Percentiles rank a stretch among this genome's conserved stretches.
Conservation (phyloP, 2,329 filamentous ascomycete genomes). For the Aspergillus intermedius region DNA sequence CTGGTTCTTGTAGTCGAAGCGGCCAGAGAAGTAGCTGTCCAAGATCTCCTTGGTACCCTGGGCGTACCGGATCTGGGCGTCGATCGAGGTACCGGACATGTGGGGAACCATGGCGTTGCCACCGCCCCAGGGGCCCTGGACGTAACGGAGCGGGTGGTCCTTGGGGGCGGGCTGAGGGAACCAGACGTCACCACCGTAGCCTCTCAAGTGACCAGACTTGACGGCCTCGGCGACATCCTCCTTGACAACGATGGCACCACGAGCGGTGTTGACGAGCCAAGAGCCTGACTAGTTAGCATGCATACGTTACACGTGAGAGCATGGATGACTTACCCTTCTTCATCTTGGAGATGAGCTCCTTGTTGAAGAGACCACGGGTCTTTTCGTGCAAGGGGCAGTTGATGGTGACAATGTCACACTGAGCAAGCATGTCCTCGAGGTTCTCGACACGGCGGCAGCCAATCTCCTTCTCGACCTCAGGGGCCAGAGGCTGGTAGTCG, state of each 20-base stretch:
- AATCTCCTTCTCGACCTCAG: slow-evolving; percentile 90
- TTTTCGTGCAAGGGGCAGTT: slow-evolving; percentile 99
- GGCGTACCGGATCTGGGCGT: slow-evolving; percentile 90
- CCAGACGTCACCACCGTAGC: slow-evolving; percentile 57
- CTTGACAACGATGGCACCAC: slow-evolving; percentile 98
- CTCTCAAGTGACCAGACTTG: slow-evolving; percentile 68
- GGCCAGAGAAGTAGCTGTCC: slow-evolving; percentile 81
- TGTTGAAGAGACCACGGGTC: slow-evolving; percentile 95
- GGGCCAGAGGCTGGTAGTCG: slow-evolving; percentile 89
- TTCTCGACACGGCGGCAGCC: slow-evolving; percentile 81
- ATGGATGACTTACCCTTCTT: slow-evolving; percentile 64
- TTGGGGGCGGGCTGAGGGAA: slow-evolving; percentile 94
- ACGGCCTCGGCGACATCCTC: slow-evolving; percentile 94
- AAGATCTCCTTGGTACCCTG: slow-evolving; percentile 84
- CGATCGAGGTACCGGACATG: slow-evolving; percentile 98
- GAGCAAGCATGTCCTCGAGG: slow-evolving; percentile 87
- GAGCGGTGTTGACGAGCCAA: slow-evolving; percentile 97
- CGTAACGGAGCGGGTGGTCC: slow-evolving; percentile 87
- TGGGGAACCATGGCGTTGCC: slow-evolving; percentile 98
- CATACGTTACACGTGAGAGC: slow-evolving; percentile 2
- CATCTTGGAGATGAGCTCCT: slow-evolving; percentile 98
- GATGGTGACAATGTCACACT: slow-evolving; percentile 97
- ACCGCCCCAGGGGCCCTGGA: slow-evolving; percentile 90
- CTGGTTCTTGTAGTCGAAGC: slow-evolving; percentile 78
- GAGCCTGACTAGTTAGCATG: slow-evolving; percentile 51